phyloP scores from a whole-genome alignment of 768 basidiomycete species.

The Agaricus subrufescens region DNA sequence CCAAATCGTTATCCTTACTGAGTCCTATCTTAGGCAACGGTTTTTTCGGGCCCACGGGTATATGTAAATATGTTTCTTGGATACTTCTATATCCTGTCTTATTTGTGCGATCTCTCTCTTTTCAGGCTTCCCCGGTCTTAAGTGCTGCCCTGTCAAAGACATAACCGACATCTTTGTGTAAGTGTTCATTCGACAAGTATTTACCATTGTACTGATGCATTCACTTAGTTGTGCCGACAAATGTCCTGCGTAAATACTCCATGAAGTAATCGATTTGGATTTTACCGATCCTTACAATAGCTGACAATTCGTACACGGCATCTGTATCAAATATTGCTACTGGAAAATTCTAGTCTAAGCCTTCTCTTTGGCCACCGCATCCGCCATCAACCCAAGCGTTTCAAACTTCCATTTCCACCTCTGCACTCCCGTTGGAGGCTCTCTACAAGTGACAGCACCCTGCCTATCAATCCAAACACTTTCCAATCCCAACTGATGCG shows the following conservation, averaged over 20 bases:
- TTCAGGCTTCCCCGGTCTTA: conserved; percentile 17
- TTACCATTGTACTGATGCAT: background rate
- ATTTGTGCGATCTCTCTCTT: background rate
- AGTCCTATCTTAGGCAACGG: conserved; percentile 9
- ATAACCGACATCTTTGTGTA: conserved; percentile 17
- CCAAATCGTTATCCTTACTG: background rate
- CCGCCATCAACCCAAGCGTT: conserved; percentile 57
- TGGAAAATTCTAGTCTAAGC: background rate
- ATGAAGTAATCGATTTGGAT: too few relatives aligned
- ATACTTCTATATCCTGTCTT: background rate
- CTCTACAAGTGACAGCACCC: conserved; percentile 40
- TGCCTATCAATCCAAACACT: conserved; percentile 67
- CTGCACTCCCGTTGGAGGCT: conserved; percentile 24
- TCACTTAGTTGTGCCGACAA: background rate
- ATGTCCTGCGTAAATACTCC: background rate
- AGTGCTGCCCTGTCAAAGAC: conserved; percentile 16
- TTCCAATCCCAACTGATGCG: conserved; percentile 46
- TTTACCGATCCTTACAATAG: too few relatives aligned
- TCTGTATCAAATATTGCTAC: background rate
- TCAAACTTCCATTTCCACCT: conserved; percentile 51
- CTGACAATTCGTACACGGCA: too few relatives aligned
- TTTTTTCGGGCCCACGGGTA: conserved; percentile 11
- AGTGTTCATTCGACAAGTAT: background rate
- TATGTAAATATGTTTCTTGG: background rate
- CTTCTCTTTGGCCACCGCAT: conserved; percentile 45